Evolutionary conservation across 768 basidiomycete species (phyloP), one percentile per base, ranked within the genome.

Genomic region (Lactarius evosmus): DNA sequence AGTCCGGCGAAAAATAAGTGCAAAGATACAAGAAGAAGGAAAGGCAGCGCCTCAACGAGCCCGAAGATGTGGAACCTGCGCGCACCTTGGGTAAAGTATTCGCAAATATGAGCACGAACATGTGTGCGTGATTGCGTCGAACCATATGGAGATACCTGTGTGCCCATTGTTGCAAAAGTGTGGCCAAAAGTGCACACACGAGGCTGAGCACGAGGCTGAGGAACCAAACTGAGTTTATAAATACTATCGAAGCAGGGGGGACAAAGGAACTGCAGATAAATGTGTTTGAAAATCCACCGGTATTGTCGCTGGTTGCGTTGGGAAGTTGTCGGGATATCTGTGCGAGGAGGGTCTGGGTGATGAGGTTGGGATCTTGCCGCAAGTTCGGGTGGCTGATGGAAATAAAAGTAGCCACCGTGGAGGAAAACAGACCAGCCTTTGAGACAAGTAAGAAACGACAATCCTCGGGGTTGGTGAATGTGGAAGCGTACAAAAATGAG

Each of bases 161-260:
- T 3, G 63, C 44, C 63, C 58, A 64, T 44, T 64, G 62, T 44
- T 63, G 62, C 2, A 63, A 40, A 9, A 57, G 51, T 25, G 56
- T 63, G 44, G 62, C 56, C 3, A 33, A 5, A 2, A 63, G n/a
- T n/a, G n/a, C n/a, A n/a, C n/a, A n/a, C n/a, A n/a, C n/a, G n/a
- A n/a, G n/a, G n/a, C n/a, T n/a, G n/a, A n/a, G n/a, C n/a, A n/a
- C n/a, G n/a, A n/a, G n/a, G n/a, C n/a, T n/a, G n/a, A n/a, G n/a
- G n/a, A n/a, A n/a, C n/a, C n/a, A n/a, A n/a, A n/a, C n/a, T n/a
- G n/a, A n/a, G n/a, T n/a, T n/a, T n/a, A n/a, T n/a, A n/a, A n/a
- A n/a, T n/a, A n/a, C n/a, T n/a, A n/a, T n/a, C n/a, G n/a, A n/a
- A n/a, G n/a, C n/a, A n/a, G n/a, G n/a, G n/a, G n/a, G n/a, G n/a